A percentile compares a stretch with the other conserved stretches of the same genome.
These are phyloP conservation scores for Ceratocystis alfenasii DNA, from an alignment of 2,329 filamentous ascomycete genomes.

Conservation along the genomic window DNA sequence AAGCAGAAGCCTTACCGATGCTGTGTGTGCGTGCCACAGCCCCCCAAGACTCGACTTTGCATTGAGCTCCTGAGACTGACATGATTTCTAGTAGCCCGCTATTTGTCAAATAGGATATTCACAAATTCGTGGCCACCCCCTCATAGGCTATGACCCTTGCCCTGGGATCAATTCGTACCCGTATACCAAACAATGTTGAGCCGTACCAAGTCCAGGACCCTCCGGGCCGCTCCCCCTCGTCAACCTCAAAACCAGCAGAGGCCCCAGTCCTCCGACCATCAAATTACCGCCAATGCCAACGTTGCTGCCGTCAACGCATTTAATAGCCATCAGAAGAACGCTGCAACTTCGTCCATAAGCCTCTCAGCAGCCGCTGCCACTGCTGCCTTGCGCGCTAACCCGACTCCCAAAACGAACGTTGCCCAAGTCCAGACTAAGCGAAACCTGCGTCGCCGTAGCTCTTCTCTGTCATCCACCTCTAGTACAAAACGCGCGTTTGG, in stretches of 20 bases:
- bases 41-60: conserved; percentile 1
- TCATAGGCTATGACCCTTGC: conserved; percentile 11
- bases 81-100: neutral
- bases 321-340: conserved; percentile 48
- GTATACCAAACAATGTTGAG: conserved; percentile 35
- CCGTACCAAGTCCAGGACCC: conserved; percentile 39
- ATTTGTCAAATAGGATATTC: conserved; percentile 5
- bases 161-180: neutral
- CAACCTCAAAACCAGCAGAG: conserved; percentile 25
- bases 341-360: conserved; percentile 39
- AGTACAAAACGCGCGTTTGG: conserved; percentile 28
- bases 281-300: conserved; percentile 54
- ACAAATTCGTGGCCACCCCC: conserved; percentile 9
- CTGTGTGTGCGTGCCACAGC: conserved; percentile 7
- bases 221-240: conserved; percentile 24
- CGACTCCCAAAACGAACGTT: conserved; percentile 66
- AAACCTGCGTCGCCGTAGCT: conserved; percentile 54
- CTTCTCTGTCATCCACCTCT: conserved; percentile 57
- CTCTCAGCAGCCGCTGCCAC: conserved; percentile 80
- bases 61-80: neutral
- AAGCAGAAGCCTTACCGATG: conserved; percentile 8
- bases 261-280: conserved; percentile 33
- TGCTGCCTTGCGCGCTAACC: conserved; percentile 66
- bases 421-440: conserved; percentile 80
- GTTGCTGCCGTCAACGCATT: conserved; percentile 70